Base-by-base conservation (phyloP, 2,329 filamentous ascomycete genomes). In the Hypocrella siamensis region DNA sequence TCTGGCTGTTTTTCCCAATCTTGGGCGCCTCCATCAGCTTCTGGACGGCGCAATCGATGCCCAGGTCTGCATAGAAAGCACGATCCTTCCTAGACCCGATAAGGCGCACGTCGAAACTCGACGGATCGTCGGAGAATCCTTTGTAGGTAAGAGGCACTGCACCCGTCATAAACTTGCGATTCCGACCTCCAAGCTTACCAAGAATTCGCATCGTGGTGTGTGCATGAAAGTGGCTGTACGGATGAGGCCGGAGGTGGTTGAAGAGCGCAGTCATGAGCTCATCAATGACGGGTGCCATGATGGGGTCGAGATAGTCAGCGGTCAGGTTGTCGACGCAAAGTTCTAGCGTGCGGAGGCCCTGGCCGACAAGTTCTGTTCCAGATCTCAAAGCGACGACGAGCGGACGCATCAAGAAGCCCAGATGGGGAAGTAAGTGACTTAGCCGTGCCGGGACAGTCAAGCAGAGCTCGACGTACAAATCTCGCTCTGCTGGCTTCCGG, bases 281-380 rank as follows among this genome's bases (percentile, higher is more conserved):
- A 45, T 98, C 88, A 53, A 99, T 96, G 17, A 96, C 92, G 0
- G 90, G 92, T 3, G 88, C 84, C 88, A 98, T 98, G 46, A 99
- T 96, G 0, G 90, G 92, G 45, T 99, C 90, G 11, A 99, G 63
- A 48, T 98, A 99, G 47, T 98, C 90, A 0, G 90, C 88, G 0
- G 92, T 98, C 1, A 99, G 67, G 44, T 99, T 99, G 40, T 99
- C 90, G 14, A 99, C 90, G 46, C 90, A 99, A 2, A 99, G 70
- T 48, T 99, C 90, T 5, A 99, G 61, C 0, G 90, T 99, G 18
- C 92, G 68, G 6, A 99, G 63, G 0, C 90, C 90, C 53, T 98
- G 92, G 0, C 86, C 86, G 14, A 98, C 88, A 25, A 99, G 69
- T 41, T 99, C 90, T 2, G 82, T 86, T 11, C 88, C 86, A 14